Percentiles rank a stretch among this genome's conserved stretches.
These are phyloP conservation scores for Lactarius pseudohatsudake DNA, from an alignment of 768 basidiomycete species.

Conservation along the genomic window DNA sequence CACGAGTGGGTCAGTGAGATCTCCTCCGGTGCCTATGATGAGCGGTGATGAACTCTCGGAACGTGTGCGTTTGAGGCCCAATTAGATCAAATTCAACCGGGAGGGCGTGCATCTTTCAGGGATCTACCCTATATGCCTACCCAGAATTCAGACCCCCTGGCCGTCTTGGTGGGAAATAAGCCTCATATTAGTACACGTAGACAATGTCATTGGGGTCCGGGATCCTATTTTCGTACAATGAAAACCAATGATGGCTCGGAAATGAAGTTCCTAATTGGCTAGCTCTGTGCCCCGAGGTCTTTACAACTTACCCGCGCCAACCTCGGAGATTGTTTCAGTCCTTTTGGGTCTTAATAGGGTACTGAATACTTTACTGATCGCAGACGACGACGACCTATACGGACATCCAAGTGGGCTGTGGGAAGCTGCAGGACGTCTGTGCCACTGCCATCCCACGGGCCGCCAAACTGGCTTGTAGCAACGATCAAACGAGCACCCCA, in stretches of 20 bases:
- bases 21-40: slow-evolving; percentile 18
- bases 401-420: slow-evolving; percentile 22
- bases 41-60: slow-evolving; percentile 22
- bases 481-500: slow-evolving; percentile 18
- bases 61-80: neutral
- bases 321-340: slow-evolving; percentile 6
- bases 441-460: slow-evolving; percentile 3
- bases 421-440: neutral
- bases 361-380: slow-evolving; percentile 4
- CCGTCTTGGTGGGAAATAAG: slow-evolving; percentile 4
- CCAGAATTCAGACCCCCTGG: neutral
- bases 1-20: neutral
- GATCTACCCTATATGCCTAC: neutral
- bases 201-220: neutral
- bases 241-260: neutral
- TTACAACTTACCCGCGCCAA: slow-evolving; percentile 2
- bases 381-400: slow-evolving; percentile 4
- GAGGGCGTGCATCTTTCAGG: neutral
- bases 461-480: neutral
- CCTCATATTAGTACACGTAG: neutral
- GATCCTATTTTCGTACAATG: neutral
- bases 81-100: neutral
- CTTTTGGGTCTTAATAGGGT: slow-evolving; percentile 14
- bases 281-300: neutral
- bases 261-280: neutral